Conservation (phyloP, 345 rosid species). For the Arabidopsis arenosa region DNA sequence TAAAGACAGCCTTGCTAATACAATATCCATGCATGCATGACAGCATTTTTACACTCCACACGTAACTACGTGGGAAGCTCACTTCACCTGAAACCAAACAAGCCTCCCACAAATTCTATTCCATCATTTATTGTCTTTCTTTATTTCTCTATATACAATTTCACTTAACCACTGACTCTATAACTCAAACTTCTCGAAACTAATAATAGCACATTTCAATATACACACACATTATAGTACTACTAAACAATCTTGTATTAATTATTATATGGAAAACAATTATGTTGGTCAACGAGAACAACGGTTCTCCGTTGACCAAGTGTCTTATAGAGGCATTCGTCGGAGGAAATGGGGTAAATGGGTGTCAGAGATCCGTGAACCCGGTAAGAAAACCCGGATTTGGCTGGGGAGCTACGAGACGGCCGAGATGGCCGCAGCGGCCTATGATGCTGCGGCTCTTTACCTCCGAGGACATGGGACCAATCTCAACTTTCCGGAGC, state of each 20-base stretch:
- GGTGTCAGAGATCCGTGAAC: constrained; percentile 95
- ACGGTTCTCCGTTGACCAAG: constrained; percentile 30
- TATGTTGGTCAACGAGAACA: constrained; percentile 33
- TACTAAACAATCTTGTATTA: not conserved
- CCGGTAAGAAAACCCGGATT: constrained; percentile 77
- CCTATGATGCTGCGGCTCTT: constrained; percentile 84
- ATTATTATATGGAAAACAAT: constrained; percentile 37
- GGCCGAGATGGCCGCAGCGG: constrained; percentile 93
- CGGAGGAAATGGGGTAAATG: constrained; percentile 95
- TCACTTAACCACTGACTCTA: constrained; percentile 8
- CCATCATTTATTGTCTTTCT: constrained; percentile 11
- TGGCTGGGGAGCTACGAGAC: constrained; percentile 93
- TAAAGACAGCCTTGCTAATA: constrained; percentile 19
- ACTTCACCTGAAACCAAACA: constrained; percentile 41
- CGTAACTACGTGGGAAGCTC: constrained; percentile 44
- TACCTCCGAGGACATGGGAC: constrained; percentile 67
- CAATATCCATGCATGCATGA: constrained; percentile 41
- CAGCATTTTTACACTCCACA: constrained; percentile 34
- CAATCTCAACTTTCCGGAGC: constrained; percentile 75
- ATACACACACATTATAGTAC: constrained; percentile 1
- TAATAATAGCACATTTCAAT: not conserved
- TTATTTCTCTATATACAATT: constrained; percentile 35
- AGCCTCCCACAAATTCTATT: constrained; percentile 12
- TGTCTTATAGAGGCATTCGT: constrained; percentile 72
- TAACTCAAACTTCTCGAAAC: constrained; percentile 6